Evolutionary conservation across 2,329 filamentous ascomycete genomes (phyloP).

Genomic region (Aspergillus aculeatus): DNA sequence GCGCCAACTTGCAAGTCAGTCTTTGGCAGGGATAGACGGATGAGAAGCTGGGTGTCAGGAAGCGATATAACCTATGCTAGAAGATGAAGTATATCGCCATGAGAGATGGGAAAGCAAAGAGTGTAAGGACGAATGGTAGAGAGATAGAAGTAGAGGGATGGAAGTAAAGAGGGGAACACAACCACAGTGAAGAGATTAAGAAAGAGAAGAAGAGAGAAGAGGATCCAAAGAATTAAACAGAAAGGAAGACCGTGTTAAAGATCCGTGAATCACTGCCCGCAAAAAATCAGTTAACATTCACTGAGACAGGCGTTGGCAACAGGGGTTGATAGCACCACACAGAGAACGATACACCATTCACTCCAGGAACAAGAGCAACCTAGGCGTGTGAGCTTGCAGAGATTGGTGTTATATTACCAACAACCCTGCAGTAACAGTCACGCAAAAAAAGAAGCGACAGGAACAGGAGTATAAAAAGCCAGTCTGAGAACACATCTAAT

Average conservation of each 20-base stretch:
- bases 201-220: constrained; percentile 3
- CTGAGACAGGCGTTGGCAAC: constrained; percentile 14
- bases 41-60: background rate
- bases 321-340: constrained; percentile 3
- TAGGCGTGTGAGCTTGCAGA: background rate
- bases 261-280: constrained; percentile 8
- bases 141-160: constrained; percentile 9
- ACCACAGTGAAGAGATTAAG: constrained; percentile 3
- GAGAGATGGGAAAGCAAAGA: background rate
- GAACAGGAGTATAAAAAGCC: background rate
- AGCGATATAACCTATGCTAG: background rate
- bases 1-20: background rate
- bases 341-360: background rate
- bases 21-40: background rate
- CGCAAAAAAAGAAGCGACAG: background rate
- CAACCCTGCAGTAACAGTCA: background rate
- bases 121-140: constrained; percentile 7
- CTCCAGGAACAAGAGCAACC: background rate
- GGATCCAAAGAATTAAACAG: constrained; percentile 2
- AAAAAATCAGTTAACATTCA: constrained; percentile 5
- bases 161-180: constrained; percentile 3
- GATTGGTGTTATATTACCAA: background rate
- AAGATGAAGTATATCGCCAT: background rate
- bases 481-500: background rate
- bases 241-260: constrained; percentile 10